Evolutionary conservation across 345 rosid genomes (phyloP), one percentile per base, ranked within the genome.

Genomic region (Triadica sebifera): DNA sequence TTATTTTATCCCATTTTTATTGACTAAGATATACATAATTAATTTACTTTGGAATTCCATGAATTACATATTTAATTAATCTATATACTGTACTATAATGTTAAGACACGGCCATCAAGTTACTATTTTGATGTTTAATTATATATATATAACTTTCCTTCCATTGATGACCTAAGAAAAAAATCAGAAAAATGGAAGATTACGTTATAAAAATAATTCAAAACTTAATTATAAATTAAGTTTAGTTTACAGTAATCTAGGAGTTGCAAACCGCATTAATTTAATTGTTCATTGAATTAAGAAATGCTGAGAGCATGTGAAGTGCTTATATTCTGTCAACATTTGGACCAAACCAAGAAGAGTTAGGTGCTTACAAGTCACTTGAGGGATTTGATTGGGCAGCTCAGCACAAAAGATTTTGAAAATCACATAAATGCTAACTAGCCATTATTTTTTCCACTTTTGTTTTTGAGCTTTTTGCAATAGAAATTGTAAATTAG

Each of bases 101-200:
- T n/a, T n/a, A n/a, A n/a, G n/a, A n/a, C n/a, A n/a, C n/a, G n/a
- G 34, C 2, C 34, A 29, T 29, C 1, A 29, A 29, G 34, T 29
- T 29, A 29, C 34, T 29, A 29, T 1, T 29, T 29, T 29, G 34
- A 29, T 29, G n/a, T n/a, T n/a, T n/a, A n/a, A n/a, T n/a, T n/a
- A n/a, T n/a, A n/a, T n/a, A n/a, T n/a, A n/a, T n/a, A n/a, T n/a
- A n/a, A n/a, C n/a, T n/a, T n/a, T n/a, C 78, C 55, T 37, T 22
- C n/a, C 41, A 29, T 60, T 3, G 60, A 46, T 74, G 83, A 79
- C 58, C 76, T 64, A 71, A 76, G 64, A 76, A 50, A 72, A 68
- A 67, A 72, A 47, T 12, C 11, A 37, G 12, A 19, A 16, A 29
- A 67, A 24, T 74, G 56, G 16, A 56, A 66, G 64, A 43, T 66